Evolutionary conservation across 257 asterid genomes (phyloP), one percentile per base, ranked within the genome.

Genomic region (Nyctanthes arbortristis): DNA sequence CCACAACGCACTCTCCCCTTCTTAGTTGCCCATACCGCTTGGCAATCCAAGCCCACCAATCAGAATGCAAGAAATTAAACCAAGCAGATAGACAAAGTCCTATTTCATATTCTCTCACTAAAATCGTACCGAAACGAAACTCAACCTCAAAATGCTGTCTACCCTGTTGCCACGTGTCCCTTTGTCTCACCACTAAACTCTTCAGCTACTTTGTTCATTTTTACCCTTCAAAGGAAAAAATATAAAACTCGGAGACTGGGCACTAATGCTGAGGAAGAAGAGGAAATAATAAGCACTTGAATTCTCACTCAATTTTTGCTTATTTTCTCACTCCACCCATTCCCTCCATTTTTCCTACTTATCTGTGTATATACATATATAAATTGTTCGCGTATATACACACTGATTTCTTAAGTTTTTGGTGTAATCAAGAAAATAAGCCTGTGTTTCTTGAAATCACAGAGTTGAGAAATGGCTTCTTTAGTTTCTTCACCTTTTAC

Each of bases 401-500:
- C 59, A 3, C 28, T 52, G 59, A 18, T 27, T 35, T 10, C 65
- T 45, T 25, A 13, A 13, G 60, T 13, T 65, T 33, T 28, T 10
- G 71, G 65, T 61, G 39, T 39, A 54, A 67, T 75, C 81, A 81
- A 78, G 82, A 78, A 77, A 52, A 68, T 61, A 2, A 5, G n/a
- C 1, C 34, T 54, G 11, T 63, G 55, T 60, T 72, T 62, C 65
- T 61, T 77, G 49, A 52, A 62, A 67, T 3, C 13, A 64, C 43
- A 56, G 74, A 55, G 67, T 18, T 31, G 45, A 74, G 9, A 79
- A 77, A 93, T 93, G 99, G 96, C 99, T 34, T 91, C 93, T 72
- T 79, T 93, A 84, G 88, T 91, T 78, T 83, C 97, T 68, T 86
- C 99, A 56, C 88, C 96, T 34, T 89, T 91, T 68, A 81, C 92